Evolutionary conservation across 345 rosid genomes (phyloP).

Genomic region (Lepidium africanum): DNA sequence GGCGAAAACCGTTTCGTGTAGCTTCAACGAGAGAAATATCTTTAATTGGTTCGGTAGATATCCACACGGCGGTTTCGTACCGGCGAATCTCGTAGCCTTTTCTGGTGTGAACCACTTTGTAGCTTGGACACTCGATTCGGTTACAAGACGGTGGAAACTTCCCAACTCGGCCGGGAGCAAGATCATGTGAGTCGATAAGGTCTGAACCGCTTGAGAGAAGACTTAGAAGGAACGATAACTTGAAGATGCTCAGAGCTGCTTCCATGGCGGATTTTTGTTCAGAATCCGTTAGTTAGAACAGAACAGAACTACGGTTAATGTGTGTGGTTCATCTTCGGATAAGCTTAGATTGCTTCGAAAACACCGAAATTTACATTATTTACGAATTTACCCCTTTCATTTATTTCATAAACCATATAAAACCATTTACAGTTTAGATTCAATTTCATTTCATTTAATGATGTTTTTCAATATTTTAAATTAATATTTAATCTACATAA

Average conservation of each 20-base stretch:
- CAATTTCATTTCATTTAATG: too few relatives aligned
- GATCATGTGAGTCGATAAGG: neutral
- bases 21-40: constrained; percentile 74
- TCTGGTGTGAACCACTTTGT: constrained; percentile 39
- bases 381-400: neutral
- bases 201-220: neutral
- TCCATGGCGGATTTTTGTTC: neutral
- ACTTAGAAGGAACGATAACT: neutral
- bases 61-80: constrained; percentile 54
- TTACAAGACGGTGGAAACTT: constrained; percentile 59
- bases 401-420: too few relatives aligned
- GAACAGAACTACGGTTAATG: neutral
- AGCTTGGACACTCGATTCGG: constrained; percentile 76
- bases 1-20: constrained; percentile 63
- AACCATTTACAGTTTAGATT: too few relatives aligned
- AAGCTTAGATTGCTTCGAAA: neutral
- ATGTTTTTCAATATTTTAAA: too few relatives aligned
- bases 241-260: neutral
- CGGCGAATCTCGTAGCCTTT: constrained; percentile 67
- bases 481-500: too few relatives aligned
- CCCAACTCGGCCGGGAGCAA: neutral
- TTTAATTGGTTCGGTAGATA: constrained; percentile 59
- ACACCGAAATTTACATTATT: neutral
- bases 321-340: neutral
- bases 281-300: neutral